phyloP scores from a whole-genome alignment of 164 flowering plant genomes.

The Macadamia tetraphylla region DNA sequence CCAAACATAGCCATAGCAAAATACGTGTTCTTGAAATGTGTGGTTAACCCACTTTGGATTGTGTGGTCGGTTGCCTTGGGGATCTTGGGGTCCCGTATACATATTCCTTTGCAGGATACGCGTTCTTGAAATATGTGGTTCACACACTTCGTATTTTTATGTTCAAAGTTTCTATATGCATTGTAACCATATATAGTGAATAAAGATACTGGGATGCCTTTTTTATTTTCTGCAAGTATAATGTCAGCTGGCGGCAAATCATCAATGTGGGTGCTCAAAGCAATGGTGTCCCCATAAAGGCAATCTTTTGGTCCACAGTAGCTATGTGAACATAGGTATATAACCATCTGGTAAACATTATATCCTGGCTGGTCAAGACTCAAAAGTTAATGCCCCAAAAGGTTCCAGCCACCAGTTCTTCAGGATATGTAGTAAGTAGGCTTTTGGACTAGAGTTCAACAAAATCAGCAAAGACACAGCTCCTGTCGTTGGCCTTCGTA shows the following conservation, averaged over 20 bases:
- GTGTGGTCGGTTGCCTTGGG: too few species aligned
- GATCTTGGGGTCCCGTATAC: too few species aligned
- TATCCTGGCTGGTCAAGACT: neutral
- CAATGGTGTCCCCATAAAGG: neutral
- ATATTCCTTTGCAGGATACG: neutral
- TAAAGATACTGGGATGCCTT: neutral
- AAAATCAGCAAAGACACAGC: neutral
- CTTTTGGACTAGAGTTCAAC: neutral
- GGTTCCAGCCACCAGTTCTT: neutral
- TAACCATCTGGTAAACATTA: neutral
- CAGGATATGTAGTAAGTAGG: neutral
- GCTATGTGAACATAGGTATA: neutral
- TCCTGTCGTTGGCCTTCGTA: neutral
- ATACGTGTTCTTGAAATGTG: too few species aligned
- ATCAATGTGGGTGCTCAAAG: conserved; percentile 1
- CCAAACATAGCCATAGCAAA: too few species aligned
- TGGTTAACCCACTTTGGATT: too few species aligned
- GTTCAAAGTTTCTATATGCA: neutral
- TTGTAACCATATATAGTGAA: neutral
- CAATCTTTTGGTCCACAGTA: neutral
- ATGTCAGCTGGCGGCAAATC: neutral
- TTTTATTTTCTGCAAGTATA: neutral
- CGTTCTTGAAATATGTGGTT: neutral
- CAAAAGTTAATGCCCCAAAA: neutral
- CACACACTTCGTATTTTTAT: neutral